Evolutionary conservation across 2,329 filamentous ascomycete genomes (phyloP).

Genomic region (Diaporthe ampelina): DNA sequence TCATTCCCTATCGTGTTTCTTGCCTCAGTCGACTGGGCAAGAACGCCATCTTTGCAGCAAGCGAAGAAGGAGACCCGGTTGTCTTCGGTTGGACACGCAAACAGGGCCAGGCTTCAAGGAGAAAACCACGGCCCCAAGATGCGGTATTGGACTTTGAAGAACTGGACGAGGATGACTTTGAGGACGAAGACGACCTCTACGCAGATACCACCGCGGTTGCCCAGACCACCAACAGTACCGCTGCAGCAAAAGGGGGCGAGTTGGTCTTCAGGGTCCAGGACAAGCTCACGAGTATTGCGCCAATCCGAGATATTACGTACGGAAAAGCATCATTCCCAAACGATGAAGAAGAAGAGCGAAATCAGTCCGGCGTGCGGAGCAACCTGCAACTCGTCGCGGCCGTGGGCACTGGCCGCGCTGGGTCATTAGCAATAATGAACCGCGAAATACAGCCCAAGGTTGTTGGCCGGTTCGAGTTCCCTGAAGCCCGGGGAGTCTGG

Average conservation of each 20-base stretch:
- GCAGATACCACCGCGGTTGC: constrained; percentile 65
- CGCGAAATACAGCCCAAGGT: constrained; percentile 81
- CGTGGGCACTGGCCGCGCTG: constrained; percentile 75
- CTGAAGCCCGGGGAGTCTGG: constrained; percentile 84
- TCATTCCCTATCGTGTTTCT: constrained; percentile 74
- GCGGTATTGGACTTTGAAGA: constrained; percentile 64
- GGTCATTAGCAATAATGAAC: constrained; percentile 82
- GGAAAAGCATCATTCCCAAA: constrained; percentile 67
- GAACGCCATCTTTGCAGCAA: constrained; percentile 85
- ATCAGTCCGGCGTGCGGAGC: constrained; percentile 63
- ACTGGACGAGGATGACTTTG: constrained; percentile 64
- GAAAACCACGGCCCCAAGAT: constrained; percentile 72
- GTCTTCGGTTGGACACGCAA: constrained; percentile 85
- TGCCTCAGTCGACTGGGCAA: constrained; percentile 78
- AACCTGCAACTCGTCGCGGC: constrained; percentile 72
- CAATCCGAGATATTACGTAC: constrained; percentile 81
- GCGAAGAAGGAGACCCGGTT: constrained; percentile 84
- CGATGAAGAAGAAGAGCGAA: constrained; percentile 60
- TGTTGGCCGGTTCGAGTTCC: constrained; percentile 78
- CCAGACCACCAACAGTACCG: constrained; percentile 52
- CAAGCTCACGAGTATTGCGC: constrained; percentile 81
- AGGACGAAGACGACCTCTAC: constrained; percentile 76
- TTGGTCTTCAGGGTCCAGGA: constrained; percentile 85
- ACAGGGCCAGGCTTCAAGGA: constrained; percentile 71
- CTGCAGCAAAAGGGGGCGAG: constrained; percentile 68